These are phyloP conservation scores for Alternaria sp. DNA, from an alignment of 2,329 filamentous ascomycete species.

Conservation along the genomic window DNA sequence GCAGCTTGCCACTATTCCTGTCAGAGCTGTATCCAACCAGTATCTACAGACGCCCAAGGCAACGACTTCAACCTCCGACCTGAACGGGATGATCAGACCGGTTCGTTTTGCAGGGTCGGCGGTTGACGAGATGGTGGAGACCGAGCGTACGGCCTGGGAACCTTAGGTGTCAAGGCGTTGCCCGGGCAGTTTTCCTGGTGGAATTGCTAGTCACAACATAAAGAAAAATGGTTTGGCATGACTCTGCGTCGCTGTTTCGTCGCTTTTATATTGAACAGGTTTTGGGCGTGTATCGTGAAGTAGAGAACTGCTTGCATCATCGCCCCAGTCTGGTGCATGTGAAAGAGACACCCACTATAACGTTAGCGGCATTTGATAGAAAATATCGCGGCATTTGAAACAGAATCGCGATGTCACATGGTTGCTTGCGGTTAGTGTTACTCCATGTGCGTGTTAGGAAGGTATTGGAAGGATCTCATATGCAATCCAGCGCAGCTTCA, in stretches of 20 bases:
- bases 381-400: neutral
- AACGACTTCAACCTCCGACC: neutral
- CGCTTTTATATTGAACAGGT: neutral
- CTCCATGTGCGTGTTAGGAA: neutral
- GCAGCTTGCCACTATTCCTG: neutral
- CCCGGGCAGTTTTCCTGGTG: neutral
- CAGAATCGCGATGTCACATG: neutral
- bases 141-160: neutral
- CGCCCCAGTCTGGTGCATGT: neutral
- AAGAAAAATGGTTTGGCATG: neutral
- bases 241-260: neutral
- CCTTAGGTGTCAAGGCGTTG: neutral
- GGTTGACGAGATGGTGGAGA: constrained; percentile 12
- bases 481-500: neutral
- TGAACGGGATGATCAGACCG: constrained; percentile 13
- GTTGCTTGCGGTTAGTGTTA: neutral
- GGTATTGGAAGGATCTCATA: neutral
- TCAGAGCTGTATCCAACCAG: neutral
- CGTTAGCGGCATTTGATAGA: neutral
- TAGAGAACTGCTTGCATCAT: neutral
- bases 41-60: neutral
- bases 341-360: neutral
- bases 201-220: neutral
- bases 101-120: constrained; percentile 7
- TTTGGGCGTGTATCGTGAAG: neutral